Percentiles rank a stretch among this genome's conserved stretches.
Evolutionary conservation across 176 grass and related monocot species (phyloP).

Genomic region (Carex parvula): DNA sequence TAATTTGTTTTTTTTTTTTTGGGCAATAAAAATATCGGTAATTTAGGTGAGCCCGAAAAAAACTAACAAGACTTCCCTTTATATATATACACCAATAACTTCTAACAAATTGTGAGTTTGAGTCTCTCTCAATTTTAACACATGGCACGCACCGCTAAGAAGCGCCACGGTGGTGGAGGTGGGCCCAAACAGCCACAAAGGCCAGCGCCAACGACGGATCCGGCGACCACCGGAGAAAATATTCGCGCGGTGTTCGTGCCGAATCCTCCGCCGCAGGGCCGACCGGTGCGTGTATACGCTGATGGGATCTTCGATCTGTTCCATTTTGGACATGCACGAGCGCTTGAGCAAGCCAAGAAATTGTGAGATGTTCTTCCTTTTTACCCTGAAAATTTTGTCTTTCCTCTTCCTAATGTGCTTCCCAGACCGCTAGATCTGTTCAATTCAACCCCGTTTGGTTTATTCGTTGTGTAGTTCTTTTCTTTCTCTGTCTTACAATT

Average conservation of each 20-base stretch:
- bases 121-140: neutral
- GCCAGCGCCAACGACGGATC: neutral
- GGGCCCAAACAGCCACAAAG: neutral
- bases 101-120: neutral
- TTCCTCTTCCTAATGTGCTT: neutral
- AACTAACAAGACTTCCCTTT: neutral
- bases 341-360: slow-evolving; percentile 94
- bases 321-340: slow-evolving; percentile 95
- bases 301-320: slow-evolving; percentile 99
- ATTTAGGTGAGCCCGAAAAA: neutral
- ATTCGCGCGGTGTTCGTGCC: neutral
- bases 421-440: slow-evolving; percentile 12
- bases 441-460: neutral
- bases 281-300: slow-evolving; percentile 74
- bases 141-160: slow-evolving; percentile 70
- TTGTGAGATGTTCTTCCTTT: slow-evolving; percentile 31
- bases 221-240: neutral
- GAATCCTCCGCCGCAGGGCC: slow-evolving; percentile 8
- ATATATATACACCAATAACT: neutral
- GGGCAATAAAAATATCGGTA: too few relatives aligned
- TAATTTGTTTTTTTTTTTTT: too few relatives aligned
- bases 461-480: neutral
- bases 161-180: slow-evolving; percentile 34
- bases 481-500: neutral
- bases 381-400: neutral